Conservation (phyloP, 352 stramenopile genomes). For the Aphanomyces invadans region DNA sequence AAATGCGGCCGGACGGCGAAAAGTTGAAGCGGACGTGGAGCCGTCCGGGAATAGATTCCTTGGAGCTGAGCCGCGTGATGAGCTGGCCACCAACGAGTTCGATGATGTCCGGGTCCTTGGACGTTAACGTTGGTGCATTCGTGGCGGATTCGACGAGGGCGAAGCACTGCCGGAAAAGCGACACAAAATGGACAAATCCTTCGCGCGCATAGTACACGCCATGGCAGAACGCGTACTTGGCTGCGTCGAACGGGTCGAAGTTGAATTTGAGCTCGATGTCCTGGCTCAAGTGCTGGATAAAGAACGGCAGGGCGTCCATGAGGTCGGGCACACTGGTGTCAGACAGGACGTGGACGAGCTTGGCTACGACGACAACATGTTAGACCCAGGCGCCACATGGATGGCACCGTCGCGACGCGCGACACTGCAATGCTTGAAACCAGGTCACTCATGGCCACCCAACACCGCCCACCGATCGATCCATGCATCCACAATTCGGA, state of each 20-base stretch:
- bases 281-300: slow-evolving; percentile 78
- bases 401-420: too few relatives aligned
- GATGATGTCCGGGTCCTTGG: slow-evolving; percentile 23
- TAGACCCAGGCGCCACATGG: too few relatives aligned
- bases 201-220: slow-evolving; percentile 81
- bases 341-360: slow-evolving; percentile 50
- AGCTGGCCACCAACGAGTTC: slow-evolving; percentile 15
- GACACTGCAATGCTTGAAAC: too few relatives aligned
- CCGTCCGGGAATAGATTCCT: slow-evolving; percentile 35
- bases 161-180: slow-evolving; percentile 77
- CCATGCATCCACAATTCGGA: too few relatives aligned
- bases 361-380: slow-evolving; percentile 64
- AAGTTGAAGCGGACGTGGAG: slow-evolving; percentile 76
- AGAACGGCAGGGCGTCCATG: slow-evolving; percentile 49
- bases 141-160: slow-evolving; percentile 45
- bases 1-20: slow-evolving; percentile 71
- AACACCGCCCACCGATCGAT: too few relatives aligned
- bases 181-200: slow-evolving; percentile 76
- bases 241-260: slow-evolving; percentile 62
- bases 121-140: slow-evolving; percentile 41
- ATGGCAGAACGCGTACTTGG: slow-evolving; percentile 59
- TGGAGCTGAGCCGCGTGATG: slow-evolving; percentile 13
- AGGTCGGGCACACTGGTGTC: slow-evolving; percentile 35
- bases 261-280: slow-evolving; percentile 80
- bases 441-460: too few relatives aligned